Evolutionary conservation across 345 rosid species (phyloP).

Genomic region (Laguncularia racemosa): DNA sequence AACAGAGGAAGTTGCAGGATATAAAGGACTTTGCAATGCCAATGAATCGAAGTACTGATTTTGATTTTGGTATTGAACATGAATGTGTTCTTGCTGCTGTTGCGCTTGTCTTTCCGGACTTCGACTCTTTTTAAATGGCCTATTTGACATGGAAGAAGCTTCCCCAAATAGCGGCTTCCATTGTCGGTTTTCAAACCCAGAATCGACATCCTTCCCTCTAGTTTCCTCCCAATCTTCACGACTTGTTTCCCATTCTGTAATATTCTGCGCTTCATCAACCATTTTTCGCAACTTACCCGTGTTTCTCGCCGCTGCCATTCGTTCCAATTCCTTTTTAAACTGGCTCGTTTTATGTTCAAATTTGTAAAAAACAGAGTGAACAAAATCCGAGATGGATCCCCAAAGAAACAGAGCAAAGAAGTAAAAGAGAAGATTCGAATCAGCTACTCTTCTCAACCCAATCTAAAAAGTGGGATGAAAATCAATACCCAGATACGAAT

Average conservation of each 20-base stretch:
- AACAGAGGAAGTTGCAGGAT: slow-evolving; percentile 14
- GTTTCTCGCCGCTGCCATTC: slow-evolving; percentile 40
- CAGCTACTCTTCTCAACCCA: slow-evolving; percentile 4
- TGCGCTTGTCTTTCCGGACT: slow-evolving; percentile 49
- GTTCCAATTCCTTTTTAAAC: not conserved
- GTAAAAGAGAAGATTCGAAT: slow-evolving; percentile 13
- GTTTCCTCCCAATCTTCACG: slow-evolving; percentile 30
- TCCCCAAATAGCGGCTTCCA: slow-evolving; percentile 50
- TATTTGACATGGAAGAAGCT: slow-evolving; percentile 42
- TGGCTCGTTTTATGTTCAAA: slow-evolving; percentile 25
- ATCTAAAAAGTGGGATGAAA: not conserved
- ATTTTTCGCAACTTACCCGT: slow-evolving; percentile 43
- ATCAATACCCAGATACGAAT: slow-evolving; percentile 23
- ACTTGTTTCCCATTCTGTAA: slow-evolving; percentile 14
- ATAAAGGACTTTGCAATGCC: not conserved
- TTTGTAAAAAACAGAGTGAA: not conserved
- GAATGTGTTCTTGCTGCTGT: slow-evolving; percentile 17
- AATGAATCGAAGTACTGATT: no score
- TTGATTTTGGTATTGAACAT: not conserved
- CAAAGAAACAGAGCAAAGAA: not conserved
- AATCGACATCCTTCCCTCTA: slow-evolving; percentile 31
- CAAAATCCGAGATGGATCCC: slow-evolving; percentile 14
- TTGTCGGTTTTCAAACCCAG: slow-evolving; percentile 29
- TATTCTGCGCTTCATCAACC: slow-evolving; percentile 24
- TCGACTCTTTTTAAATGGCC: slow-evolving; percentile 57